Conservation (phyloP, 2,329 filamentous ascomycete species). For the Aspergillus sp. region DNA sequence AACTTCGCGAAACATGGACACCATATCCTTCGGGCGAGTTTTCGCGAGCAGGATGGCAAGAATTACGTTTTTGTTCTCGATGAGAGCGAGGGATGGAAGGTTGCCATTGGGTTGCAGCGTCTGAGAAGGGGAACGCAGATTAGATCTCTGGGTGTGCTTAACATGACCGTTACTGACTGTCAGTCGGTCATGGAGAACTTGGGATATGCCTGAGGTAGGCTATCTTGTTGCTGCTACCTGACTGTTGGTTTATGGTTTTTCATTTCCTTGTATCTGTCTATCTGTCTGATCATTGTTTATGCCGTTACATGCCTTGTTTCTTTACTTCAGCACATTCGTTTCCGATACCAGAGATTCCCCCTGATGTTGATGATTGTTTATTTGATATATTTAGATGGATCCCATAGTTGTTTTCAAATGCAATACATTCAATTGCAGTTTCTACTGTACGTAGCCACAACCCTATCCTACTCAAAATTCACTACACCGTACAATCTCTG, state of each 20-base stretch:
- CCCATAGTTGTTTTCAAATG: neutral
- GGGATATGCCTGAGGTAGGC: conserved; percentile 6
- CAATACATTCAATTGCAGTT: too few species aligned
- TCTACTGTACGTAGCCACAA: too few species aligned
- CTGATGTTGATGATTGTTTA: neutral
- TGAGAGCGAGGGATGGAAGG: conserved; percentile 56
- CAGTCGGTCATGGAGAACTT: conserved; percentile 14
- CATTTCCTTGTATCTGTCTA: neutral
- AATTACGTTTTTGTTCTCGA: conserved; percentile 56
- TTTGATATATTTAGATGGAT: neutral
- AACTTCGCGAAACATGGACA: conserved; percentile 37
- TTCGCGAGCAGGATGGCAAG: conserved; percentile 55
- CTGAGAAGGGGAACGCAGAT: conserved; percentile 52
- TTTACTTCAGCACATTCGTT: conserved; percentile 1
- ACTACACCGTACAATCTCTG: neutral
- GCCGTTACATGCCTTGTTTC: neutral
- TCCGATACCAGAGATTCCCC: conserved; percentile 3
- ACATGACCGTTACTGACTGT: conserved; percentile 13
- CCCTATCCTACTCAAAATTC: too few species aligned
- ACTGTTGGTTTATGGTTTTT: neutral
- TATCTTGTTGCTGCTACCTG: neutral
- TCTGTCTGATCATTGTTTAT: neutral
- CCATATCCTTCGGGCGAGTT: conserved; percentile 52
- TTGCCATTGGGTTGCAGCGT: conserved; percentile 51
- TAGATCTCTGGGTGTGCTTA: conserved; percentile 46